Evolutionary conservation across 2,329 filamentous ascomycete species (phyloP).

Genomic region (Hortaea sp.): DNA sequence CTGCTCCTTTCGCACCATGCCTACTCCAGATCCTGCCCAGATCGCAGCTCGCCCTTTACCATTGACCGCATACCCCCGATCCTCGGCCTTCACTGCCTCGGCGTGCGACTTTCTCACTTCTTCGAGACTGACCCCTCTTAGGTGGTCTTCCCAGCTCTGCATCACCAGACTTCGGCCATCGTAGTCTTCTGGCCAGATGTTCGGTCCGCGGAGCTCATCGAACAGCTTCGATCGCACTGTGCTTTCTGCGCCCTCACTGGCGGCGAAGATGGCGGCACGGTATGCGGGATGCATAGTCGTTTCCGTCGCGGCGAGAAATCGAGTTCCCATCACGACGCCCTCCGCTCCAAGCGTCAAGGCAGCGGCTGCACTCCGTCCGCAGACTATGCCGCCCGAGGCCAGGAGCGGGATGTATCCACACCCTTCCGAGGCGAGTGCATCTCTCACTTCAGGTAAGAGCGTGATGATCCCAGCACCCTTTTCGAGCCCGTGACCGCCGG

Average conservation of each 20-base stretch:
- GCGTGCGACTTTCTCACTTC: slow-evolving; percentile 36
- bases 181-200: slow-evolving; percentile 47
- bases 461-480: slow-evolving; percentile 46
- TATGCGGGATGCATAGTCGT: slow-evolving; percentile 38
- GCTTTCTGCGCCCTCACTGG: slow-evolving; percentile 40
- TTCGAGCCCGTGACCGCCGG: slow-evolving; percentile 53
- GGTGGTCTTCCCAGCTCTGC: slow-evolving; percentile 36
- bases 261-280: slow-evolving; percentile 34
- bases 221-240: slow-evolving; percentile 43
- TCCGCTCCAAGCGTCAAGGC: slow-evolving; percentile 43
- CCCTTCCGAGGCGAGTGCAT: slow-evolving; percentile 29
- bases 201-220: slow-evolving; percentile 45
- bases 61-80: slow-evolving; percentile 34
- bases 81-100: slow-evolving; percentile 39
- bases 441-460: slow-evolving; percentile 48
- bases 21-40: slow-evolving; percentile 53
- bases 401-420: slow-evolving; percentile 41
- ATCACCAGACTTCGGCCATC: slow-evolving; percentile 50
- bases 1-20: slow-evolving; percentile 43
- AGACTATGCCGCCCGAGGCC: slow-evolving; percentile 44
- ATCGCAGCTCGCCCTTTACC: slow-evolving; percentile 44
- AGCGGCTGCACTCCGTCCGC: slow-evolving; percentile 46
- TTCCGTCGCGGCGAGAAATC: slow-evolving; percentile 46
- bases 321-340: slow-evolving; percentile 53
- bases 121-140: slow-evolving; percentile 27